Evolutionary conservation across 2,329 filamentous ascomycete species (phyloP).

Genomic region (Fusarium compactum): DNA sequence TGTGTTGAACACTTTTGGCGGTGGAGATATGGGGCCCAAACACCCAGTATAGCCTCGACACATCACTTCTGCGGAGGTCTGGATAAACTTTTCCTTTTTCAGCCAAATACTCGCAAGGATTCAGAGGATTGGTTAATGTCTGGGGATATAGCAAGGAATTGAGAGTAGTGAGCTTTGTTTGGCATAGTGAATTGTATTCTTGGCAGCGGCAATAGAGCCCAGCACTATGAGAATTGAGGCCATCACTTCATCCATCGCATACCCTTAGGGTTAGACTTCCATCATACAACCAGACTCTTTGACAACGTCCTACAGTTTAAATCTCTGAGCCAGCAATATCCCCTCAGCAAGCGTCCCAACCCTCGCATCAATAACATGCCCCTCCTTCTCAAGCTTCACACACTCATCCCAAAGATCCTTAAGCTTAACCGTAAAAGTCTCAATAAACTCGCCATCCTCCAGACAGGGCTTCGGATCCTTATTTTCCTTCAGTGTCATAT

Average conservation of each 20-base stretch:
- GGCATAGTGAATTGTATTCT: neutral
- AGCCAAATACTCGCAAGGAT: neutral
- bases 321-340: constrained; percentile 75
- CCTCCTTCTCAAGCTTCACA: constrained; percentile 74
- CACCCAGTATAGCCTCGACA: neutral
- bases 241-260: neutral
- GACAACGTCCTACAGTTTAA: constrained; percentile 54
- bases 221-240: neutral
- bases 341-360: constrained; percentile 84
- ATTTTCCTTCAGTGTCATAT: constrained; percentile 77
- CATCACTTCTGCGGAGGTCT: neutral
- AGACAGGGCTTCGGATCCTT: constrained; percentile 75
- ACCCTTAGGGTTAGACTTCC: no score
- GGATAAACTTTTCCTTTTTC: neutral
- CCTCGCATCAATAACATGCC: constrained; percentile 82
- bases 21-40: neutral
- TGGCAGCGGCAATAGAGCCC: neutral
- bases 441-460: constrained; percentile 86
- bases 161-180: neutral
- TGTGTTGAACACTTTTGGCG: neutral
- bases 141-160: neutral
- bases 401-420: constrained; percentile 73
- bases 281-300: neutral
- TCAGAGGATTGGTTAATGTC: neutral
- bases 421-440: constrained; percentile 78